phyloP scores from a whole-genome alignment of 805 yeast genomes.

The Zygosaccharomyces bailii region DNA sequence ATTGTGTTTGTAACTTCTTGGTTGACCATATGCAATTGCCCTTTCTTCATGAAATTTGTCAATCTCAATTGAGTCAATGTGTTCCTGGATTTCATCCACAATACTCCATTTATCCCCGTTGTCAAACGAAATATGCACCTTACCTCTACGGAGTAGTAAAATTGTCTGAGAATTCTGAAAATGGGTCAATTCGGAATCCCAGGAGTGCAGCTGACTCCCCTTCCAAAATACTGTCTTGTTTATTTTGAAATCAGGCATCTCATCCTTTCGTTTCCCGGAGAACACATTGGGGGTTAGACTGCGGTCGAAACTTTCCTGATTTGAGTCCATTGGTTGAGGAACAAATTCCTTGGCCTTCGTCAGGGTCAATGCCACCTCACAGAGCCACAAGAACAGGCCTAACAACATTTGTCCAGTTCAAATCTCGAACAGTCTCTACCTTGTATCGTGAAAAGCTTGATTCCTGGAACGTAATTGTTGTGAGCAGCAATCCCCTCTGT shows the following conservation, averaged over 20 bases:
- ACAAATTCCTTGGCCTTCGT: neutral
- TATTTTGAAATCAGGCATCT: neutral
- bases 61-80: slow-evolving; percentile 6
- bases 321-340: neutral
- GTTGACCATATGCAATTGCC: slow-evolving; percentile 14
- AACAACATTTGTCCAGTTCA: neutral
- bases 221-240: neutral
- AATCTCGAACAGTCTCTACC: neutral
- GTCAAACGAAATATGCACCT: slow-evolving; percentile 26
- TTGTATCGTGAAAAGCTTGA: neutral
- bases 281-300: neutral
- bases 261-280: neutral
- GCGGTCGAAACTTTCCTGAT: neutral
- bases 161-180: neutral
- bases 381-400: neutral
- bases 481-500: no score
- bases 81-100: slow-evolving; percentile 11
- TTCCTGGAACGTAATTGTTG: neutral
- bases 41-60: slow-evolving; percentile 21
- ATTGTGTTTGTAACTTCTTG: neutral
- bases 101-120: slow-evolving; percentile 49
- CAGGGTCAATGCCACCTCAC: neutral
- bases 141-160: neutral
- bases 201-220: neutral
- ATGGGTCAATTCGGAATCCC: neutral